Evolutionary conservation across 169 alveolate genomes (phyloP), one percentile per base, ranked within the genome.

Genomic region (Plasmodium gonderi): DNA sequence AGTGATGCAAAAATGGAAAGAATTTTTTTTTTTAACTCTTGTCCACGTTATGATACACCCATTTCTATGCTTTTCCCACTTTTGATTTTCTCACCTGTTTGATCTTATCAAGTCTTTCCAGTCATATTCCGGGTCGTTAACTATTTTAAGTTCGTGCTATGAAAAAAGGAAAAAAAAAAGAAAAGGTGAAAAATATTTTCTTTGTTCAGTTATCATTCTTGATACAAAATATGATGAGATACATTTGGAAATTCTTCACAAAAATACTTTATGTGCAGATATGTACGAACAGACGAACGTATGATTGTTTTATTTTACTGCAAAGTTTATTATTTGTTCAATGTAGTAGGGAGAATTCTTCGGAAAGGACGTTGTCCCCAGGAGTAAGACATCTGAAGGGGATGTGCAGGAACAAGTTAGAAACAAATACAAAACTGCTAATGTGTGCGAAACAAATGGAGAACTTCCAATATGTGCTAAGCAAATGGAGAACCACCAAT

Each of bases 101-200:
- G 94, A 91, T 91, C 94, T 64, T 44, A 91, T 91, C 36, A 91
- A 78, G 40, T 91, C 94, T 60, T 91, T 91, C 94, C 94, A 91
- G 69, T 91, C 94, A 80, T 91, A 91, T 42, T 91, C 94, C 5
- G 94, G 94, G 51, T 91, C 94, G 29, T 80, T 83, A 14, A 91
- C 94, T 42, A 91, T 83, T 31, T 78, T 77, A 60, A 91, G 92
- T 67, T 91, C 94, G 42, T 91, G 89, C 94, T 91, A 38, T 14
- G 75, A 23, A 23, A 31, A 64, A 51, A 60, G 9, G n/a, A 11
- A 42, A 3, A 42, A 54, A 49, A 47, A 8, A 47, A 47, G n/a
- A 49, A 49, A 54, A 54, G 7, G 33, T 1, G 33, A 54, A n/a
- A 2, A 5, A 54, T 1, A 54, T 54, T 54, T 54, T 3, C 69